A percentile compares a stretch with the other conserved stretches of the same genome.
Evolutionary conservation across 2,329 filamentous ascomycete species (phyloP).

Genomic region (Calonectria henricotiae): DNA sequence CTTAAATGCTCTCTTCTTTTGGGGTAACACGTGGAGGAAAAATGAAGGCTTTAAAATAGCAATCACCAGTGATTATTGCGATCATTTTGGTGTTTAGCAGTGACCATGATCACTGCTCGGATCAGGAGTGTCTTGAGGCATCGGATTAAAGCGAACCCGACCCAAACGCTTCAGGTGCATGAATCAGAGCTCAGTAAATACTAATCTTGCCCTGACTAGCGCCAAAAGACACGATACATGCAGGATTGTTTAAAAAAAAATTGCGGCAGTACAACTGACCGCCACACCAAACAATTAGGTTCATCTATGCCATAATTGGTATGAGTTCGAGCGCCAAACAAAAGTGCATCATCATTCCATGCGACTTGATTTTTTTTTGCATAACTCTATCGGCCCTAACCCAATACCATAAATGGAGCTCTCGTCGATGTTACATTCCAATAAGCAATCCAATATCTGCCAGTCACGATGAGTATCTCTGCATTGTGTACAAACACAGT

Average conservation of each 20-base stretch:
- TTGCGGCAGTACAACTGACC: background rate
- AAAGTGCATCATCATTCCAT: background rate
- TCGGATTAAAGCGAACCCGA: too few species aligned
- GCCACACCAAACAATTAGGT: background rate
- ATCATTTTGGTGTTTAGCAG: too few species aligned
- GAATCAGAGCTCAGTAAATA: background rate
- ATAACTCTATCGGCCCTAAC: conserved; percentile 5
- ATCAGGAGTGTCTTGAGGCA: too few species aligned
- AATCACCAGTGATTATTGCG: too few species aligned
- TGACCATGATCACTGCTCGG: too few species aligned
- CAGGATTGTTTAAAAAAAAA: background rate
- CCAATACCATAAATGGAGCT: background rate
- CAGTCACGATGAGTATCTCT: background rate
- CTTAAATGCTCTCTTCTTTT: too few species aligned
- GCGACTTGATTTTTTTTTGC: background rate
- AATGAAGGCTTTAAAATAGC: too few species aligned
- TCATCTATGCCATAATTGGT: background rate
- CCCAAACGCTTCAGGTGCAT: too few species aligned
- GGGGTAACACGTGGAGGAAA: too few species aligned
- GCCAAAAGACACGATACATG: background rate
- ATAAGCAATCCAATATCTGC: background rate
- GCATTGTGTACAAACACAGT: background rate
- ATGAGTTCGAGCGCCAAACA: background rate
- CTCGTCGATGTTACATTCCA: background rate
- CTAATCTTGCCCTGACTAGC: background rate